Conservation (phyloP, 2,329 filamentous ascomycete genomes). For the Trichoderma citrinoviride region DNA sequence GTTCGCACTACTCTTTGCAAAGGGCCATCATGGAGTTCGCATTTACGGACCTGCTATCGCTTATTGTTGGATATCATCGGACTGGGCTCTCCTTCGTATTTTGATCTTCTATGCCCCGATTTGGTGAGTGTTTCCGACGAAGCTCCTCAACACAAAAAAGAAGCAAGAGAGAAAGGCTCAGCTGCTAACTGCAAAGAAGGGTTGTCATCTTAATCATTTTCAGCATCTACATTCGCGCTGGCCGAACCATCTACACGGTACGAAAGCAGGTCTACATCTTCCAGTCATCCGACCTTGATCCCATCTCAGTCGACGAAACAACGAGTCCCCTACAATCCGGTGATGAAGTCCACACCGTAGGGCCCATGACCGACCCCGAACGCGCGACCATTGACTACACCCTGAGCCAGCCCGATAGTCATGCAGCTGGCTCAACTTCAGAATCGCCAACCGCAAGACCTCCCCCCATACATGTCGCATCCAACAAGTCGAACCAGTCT, state of each 20-base stretch:
- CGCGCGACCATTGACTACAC: not conserved
- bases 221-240: constrained; percentile 45
- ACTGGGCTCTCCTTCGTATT: constrained; percentile 67
- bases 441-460: constrained; percentile 34
- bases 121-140: constrained; percentile 38
- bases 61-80: constrained; percentile 72
- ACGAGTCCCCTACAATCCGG: constrained; percentile 50
- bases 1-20: constrained; percentile 61
- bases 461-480: not conserved
- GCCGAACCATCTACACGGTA: constrained; percentile 60
- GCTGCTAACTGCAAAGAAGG: constrained; percentile 13
- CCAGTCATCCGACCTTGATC: constrained; percentile 35
- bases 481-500: not conserved
- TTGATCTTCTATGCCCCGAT: constrained; percentile 67
- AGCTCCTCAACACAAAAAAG: no score
- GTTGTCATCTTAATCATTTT: constrained; percentile 24
- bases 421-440: constrained; percentile 10
- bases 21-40: constrained; percentile 44
- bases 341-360: constrained; percentile 51
- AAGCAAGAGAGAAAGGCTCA: not conserved
- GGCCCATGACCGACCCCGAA: constrained; percentile 2
- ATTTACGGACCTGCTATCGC: constrained; percentile 69
- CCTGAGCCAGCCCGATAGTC: not conserved
- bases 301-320: constrained; percentile 40
- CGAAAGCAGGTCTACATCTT: constrained; percentile 55